These are phyloP conservation scores for Calonectria pseudoturangicola DNA, from an alignment of 2,329 filamentous ascomycete genomes.

Conservation along the genomic window DNA sequence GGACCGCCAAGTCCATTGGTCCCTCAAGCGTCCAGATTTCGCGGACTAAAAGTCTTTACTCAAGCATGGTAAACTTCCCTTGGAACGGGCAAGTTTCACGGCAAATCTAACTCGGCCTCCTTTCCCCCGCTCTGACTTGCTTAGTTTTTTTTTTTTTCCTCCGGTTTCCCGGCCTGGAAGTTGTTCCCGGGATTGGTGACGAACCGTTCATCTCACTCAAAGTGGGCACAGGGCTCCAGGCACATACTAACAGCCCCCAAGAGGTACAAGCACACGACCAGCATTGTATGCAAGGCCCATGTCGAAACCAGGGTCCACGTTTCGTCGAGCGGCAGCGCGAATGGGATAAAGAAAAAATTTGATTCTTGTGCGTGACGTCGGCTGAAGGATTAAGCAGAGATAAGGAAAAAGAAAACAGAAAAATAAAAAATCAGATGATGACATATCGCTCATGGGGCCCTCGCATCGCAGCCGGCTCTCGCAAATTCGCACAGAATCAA, in stretches of 20 bases:
- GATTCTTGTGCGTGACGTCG: conserved; percentile 31
- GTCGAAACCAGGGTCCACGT: conserved; percentile 40
- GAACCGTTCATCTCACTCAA: conserved; percentile 46
- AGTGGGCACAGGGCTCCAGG: conserved; percentile 30
- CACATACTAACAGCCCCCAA: conserved; percentile 3
- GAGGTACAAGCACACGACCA: conserved; percentile 41
- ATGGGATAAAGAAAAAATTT: conserved; percentile 13
- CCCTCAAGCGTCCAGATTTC: conserved; percentile 17
- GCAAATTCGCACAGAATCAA: background rate
- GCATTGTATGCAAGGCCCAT: conserved; percentile 41
- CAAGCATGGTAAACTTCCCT: conserved; percentile 11
- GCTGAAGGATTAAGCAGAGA: conserved; percentile 30
- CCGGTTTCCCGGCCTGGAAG: conserved; percentile 44
- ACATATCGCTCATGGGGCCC: background rate
- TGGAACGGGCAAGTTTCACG: background rate
- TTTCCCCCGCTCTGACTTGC: conserved; percentile 38
- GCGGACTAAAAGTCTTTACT: conserved; percentile 20
- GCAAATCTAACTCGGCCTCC: background rate
- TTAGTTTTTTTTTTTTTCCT: background rate
- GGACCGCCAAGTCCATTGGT: background rate
- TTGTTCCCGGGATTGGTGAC: conserved; percentile 48
- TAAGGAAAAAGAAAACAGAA: conserved; percentile 11
- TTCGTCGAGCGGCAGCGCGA: conserved; percentile 1
- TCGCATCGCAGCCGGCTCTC: background rate
- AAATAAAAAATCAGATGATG: conserved; percentile 28